Percentiles rank a stretch among this genome's conserved stretches.
phyloP scores from a whole-genome alignment of 2,329 filamentous ascomycete species.

The Chlorencoelia australis region DNA sequence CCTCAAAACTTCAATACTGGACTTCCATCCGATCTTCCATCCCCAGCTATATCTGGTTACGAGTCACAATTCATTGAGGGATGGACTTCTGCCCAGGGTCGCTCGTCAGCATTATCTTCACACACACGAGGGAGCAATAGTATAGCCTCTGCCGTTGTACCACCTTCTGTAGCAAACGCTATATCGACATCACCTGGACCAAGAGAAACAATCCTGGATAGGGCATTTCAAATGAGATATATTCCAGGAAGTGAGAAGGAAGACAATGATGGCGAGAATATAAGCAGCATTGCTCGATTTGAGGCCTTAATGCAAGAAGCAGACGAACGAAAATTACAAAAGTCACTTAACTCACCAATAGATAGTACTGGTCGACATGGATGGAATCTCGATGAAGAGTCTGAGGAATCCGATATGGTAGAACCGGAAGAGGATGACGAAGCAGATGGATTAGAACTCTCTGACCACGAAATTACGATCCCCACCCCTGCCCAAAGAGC shows the following conservation, averaged over 20 bases:
- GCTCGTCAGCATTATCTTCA: conserved; percentile 45
- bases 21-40: conserved; percentile 45
- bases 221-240: conserved; percentile 52
- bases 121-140: conserved; percentile 45
- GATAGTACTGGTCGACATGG: conserved; percentile 5
- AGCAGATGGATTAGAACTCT: conserved; percentile 26
- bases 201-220: conserved; percentile 56
- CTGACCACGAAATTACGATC: conserved; percentile 17
- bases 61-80: conserved; percentile 50
- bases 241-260: conserved; percentile 48
- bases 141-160: conserved; percentile 38
- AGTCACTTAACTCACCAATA: conserved; percentile 3
- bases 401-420: conserved; percentile 30
- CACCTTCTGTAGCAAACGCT: conserved; percentile 26
- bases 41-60: conserved; percentile 43
- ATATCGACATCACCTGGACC: conserved; percentile 35
- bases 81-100: conserved; percentile 49
- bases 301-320: conserved; percentile 55
- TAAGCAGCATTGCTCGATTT: conserved; percentile 55
- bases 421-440: conserved; percentile 29
- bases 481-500: conserved; percentile 26
- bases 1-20: conserved; percentile 41
- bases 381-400: conserved; percentile 26
- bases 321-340: conserved; percentile 36
- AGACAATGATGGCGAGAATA: conserved; percentile 45